These are phyloP conservation scores for Hapsidospora chrysogenum DNA, from an alignment of 495 filamentous ascomycete species.

Conservation along the genomic window DNA sequence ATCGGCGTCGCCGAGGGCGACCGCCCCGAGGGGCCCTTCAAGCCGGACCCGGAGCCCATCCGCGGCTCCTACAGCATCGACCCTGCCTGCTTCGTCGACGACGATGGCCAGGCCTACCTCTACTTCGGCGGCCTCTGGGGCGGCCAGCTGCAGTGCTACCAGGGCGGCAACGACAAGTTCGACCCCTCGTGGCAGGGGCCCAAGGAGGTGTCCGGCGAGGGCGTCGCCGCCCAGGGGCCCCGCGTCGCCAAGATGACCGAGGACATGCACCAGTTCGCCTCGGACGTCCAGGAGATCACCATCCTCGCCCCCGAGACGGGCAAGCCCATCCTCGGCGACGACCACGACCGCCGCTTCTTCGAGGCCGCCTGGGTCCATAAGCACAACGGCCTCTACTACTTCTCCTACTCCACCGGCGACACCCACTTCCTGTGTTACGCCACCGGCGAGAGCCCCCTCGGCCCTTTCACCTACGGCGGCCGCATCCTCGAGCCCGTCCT, in stretches of 20 bases:
- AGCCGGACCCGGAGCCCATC: conserved; percentile 38
- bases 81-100: conserved; percentile 46
- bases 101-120: conserved; percentile 40
- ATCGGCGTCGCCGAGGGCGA: conserved; percentile 43
- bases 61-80: conserved; percentile 45
- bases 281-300: conserved; percentile 29
- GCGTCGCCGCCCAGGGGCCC: conserved; percentile 33
- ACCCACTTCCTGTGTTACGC: conserved; percentile 56
- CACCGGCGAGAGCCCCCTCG: conserved; percentile 38
- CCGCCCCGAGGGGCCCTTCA: conserved; percentile 39
- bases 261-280: conserved; percentile 44
- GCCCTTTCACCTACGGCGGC: conserved; percentile 55
- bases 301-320: conserved; percentile 43
- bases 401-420: conserved; percentile 58
- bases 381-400: conserved; percentile 51
- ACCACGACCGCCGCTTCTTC: conserved; percentile 62
- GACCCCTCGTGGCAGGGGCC: conserved; percentile 28
- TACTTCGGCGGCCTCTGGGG: conserved; percentile 60
- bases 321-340: conserved; percentile 38
- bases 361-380: conserved; percentile 64
- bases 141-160: conserved; percentile 45
- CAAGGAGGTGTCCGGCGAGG: conserved; percentile 36
- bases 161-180: conserved; percentile 26
- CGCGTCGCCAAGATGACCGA: conserved; percentile 41
- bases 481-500: conserved; percentile 56